Percentiles rank a stretch among this genome's conserved stretches.
Evolutionary conservation across 768 basidiomycete species (phyloP).

Genomic region (Mycena belliarum): DNA sequence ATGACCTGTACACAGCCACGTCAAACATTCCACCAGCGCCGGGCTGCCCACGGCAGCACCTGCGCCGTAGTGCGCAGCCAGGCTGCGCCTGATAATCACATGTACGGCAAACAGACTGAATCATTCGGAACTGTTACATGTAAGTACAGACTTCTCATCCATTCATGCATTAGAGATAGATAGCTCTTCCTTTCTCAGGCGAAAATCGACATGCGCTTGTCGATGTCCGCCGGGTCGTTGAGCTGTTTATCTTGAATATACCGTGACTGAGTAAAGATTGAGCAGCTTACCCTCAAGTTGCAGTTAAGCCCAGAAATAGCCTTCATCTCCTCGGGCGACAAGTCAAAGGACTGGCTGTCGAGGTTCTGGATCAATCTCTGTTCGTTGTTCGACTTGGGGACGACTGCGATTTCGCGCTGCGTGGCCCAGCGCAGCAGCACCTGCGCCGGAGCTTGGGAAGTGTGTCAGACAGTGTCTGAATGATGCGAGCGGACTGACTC

Average conservation of each 20-base stretch:
- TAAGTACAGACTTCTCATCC: neutral
- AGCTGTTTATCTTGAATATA: constrained; percentile 38
- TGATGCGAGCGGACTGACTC: constrained; percentile 36
- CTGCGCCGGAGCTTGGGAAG: constrained; percentile 56
- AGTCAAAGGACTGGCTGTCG: constrained; percentile 46
- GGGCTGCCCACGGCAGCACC: neutral
- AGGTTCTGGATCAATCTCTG: constrained; percentile 57
- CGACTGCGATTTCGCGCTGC: constrained; percentile 65
- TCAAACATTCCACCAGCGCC: too few relatives aligned
- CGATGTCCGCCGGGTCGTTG: constrained; percentile 71
- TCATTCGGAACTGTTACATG: constrained; percentile 7
- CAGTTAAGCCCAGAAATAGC: constrained; percentile 50
- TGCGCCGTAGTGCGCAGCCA: too few relatives aligned
- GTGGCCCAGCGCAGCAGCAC: constrained; percentile 80
- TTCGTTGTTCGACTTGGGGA: constrained; percentile 66
- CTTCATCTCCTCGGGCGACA: constrained; percentile 49
- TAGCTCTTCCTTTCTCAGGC: constrained; percentile 41
- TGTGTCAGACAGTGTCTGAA: neutral
- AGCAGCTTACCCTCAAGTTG: constrained; percentile 55
- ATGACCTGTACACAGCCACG: too few relatives aligned
- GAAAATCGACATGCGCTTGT: constrained; percentile 67
- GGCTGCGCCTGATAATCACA: too few relatives aligned
- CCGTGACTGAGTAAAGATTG: neutral
- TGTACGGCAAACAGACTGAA: neutral
- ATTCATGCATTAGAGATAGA: constrained; percentile 19